Evolutionary conservation across 2,329 filamentous ascomycete species (phyloP).

Genomic region (Talaromyces islandicus): DNA sequence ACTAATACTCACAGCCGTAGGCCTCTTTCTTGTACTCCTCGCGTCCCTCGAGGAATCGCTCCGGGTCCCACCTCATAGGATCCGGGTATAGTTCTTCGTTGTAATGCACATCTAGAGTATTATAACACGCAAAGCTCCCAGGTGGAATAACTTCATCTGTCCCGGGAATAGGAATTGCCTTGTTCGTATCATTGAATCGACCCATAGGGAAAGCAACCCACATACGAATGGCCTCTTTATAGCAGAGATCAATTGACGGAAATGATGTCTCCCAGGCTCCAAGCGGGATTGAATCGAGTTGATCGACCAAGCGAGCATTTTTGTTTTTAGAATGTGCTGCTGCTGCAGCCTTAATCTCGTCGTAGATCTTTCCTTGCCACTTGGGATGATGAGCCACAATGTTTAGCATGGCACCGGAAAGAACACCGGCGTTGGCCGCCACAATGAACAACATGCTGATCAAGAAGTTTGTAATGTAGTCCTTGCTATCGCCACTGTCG

Average conservation of each 20-base stretch:
- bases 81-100: conserved; percentile 4
- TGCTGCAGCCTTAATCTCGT: conserved; percentile 4
- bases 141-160: conserved; percentile 3
- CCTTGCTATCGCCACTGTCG: conserved; percentile 4
- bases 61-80: conserved; percentile 4
- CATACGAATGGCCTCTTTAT: conserved; percentile 5
- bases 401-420: conserved; percentile 2
- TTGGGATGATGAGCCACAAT: conserved; percentile 2
- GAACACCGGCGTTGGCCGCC: background rate
- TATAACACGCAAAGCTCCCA: background rate
- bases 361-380: conserved; percentile 7
- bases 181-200: background rate
- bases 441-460: conserved; percentile 5
- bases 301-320: conserved; percentile 3
- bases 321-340: background rate
- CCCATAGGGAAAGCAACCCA: conserved; percentile 3
- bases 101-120: conserved; percentile 1
- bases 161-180: background rate
- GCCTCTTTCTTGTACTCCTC: conserved; percentile 3
- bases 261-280: conserved; percentile 4
- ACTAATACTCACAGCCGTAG: conserved; percentile 3
- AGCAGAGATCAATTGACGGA: conserved; percentile 4
- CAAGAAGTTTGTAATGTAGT: conserved; percentile 5
- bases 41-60: background rate
- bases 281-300: conserved; percentile 6